Conservation (phyloP, 164 flowering plant species). For the Aristolochia contorta region DNA sequence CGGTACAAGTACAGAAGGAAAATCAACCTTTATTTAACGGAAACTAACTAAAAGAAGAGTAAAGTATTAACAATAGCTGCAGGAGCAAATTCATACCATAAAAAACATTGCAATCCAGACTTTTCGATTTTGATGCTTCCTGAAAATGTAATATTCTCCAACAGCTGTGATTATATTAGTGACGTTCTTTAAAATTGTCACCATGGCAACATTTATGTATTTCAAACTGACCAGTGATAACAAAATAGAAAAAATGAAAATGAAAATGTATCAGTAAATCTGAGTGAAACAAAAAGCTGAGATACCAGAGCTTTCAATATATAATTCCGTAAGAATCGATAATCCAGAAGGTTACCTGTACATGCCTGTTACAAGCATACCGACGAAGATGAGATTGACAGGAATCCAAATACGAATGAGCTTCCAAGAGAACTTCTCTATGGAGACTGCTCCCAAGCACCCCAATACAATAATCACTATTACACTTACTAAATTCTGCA, state of each 20-base stretch:
- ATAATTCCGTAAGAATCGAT: not conserved
- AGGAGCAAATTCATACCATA: slow-evolving; percentile 37
- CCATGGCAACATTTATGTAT: slow-evolving; percentile 80
- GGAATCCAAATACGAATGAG: slow-evolving; percentile 65
- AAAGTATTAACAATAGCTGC: not conserved
- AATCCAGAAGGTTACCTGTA: slow-evolving; percentile 19
- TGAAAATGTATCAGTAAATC: slow-evolving; percentile 9
- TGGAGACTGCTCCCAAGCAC: slow-evolving; percentile 36
- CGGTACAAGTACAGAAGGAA: not conserved
- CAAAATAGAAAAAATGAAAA: no score
- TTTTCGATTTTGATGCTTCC: slow-evolving; percentile 56
- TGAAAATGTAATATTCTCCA: slow-evolving; percentile 65
- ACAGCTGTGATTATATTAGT: slow-evolving; percentile 72
- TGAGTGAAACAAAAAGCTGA: not conserved
- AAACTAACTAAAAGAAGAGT: not conserved
- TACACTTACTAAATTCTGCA: slow-evolving; percentile 64
- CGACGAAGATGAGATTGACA: slow-evolving; percentile 72
- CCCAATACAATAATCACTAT: slow-evolving; percentile 34
- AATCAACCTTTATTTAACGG: not conserved
- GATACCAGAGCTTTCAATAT: not conserved
- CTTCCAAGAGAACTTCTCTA: slow-evolving; percentile 63
- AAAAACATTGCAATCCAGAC: slow-evolving; percentile 84
- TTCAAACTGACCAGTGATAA: slow-evolving; percentile 42
- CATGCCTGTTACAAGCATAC: slow-evolving; percentile 86
- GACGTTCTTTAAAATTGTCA: slow-evolving; percentile 79